A percentile compares a stretch with the other conserved stretches of the same genome.
Evolutionary conservation across 148 eudicot species (phyloP).

Genomic region (Nyssa sinensis): DNA sequence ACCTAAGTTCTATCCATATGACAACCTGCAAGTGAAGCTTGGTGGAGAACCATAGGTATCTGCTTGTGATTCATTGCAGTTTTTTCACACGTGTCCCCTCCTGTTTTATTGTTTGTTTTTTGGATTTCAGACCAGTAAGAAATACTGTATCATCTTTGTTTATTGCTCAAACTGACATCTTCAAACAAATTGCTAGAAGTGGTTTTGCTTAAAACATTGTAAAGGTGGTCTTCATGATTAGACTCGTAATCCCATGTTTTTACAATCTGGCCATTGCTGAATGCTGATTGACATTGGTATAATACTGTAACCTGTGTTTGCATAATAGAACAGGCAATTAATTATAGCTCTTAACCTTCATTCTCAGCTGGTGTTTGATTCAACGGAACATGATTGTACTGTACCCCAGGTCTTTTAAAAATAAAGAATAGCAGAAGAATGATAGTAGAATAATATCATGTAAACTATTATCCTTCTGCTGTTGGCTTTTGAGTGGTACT

Average conservation of each 20-base stretch:
- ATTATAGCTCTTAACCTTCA: not conserved
- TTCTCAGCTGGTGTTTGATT: no score
- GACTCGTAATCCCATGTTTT: not conserved
- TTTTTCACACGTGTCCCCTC: not conserved
- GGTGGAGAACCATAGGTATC: constrained; percentile 64
- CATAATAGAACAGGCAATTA: not conserved
- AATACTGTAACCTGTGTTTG: not conserved
- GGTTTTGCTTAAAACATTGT: not conserved
- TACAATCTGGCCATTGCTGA: not conserved
- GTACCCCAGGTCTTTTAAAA: no score
- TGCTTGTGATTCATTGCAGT: not conserved
- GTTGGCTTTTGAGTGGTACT: not conserved
- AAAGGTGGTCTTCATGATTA: not conserved
- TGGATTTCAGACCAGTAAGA: not conserved
- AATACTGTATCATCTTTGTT: constrained; percentile 4
- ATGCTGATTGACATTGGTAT: not conserved
- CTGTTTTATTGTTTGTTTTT: constrained; percentile 6
- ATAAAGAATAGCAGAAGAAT: no score
- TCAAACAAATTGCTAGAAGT: not conserved
- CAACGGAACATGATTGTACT: no score
- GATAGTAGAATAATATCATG: not conserved
- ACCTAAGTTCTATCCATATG: constrained; percentile 81
- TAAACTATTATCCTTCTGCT: not conserved
- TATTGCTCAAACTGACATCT: not conserved
- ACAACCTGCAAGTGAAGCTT: constrained; percentile 79